Percentiles rank a stretch among this genome's conserved stretches.
Conservation (phyloP, 257 asterid species). For the Capsicum baccatum region DNA sequence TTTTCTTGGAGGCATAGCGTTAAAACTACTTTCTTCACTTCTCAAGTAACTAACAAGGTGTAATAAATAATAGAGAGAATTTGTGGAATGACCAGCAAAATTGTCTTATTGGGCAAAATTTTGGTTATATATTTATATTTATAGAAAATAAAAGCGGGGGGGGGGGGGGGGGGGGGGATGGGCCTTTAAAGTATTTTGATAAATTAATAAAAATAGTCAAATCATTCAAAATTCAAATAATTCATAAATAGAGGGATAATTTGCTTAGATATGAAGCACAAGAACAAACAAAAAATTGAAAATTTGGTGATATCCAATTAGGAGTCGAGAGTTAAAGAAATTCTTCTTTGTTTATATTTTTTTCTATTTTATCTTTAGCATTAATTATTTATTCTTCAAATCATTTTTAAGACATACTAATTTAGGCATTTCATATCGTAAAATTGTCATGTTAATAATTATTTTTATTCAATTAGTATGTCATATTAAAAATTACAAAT, state of each 20-base stretch:
- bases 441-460: too few species aligned
- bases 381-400: background rate
- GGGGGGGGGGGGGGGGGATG: background rate
- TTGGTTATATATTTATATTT: background rate
- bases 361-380: background rate
- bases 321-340: too few species aligned
- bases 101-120: background rate
- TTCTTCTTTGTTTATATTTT: too few species aligned
- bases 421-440: too few species aligned
- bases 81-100: background rate
- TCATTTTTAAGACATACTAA: too few species aligned
- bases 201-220: too few species aligned
- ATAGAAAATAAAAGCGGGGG: background rate
- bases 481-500: too few species aligned
- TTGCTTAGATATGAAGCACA: background rate
- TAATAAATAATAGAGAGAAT: background rate
- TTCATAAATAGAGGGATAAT: too few species aligned
- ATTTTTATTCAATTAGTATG: too few species aligned
- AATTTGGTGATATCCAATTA: background rate
- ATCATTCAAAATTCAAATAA: too few species aligned
- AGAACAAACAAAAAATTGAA: background rate
- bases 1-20: constrained; percentile 69
- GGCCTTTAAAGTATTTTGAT: too few species aligned
- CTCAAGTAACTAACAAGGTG: background rate
- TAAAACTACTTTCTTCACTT: constrained; percentile 28